Percentiles rank a stretch among this genome's conserved stretches.
Evolutionary conservation across 257 asterid genomes (phyloP).

Genomic region (Verbena officinalis): DNA sequence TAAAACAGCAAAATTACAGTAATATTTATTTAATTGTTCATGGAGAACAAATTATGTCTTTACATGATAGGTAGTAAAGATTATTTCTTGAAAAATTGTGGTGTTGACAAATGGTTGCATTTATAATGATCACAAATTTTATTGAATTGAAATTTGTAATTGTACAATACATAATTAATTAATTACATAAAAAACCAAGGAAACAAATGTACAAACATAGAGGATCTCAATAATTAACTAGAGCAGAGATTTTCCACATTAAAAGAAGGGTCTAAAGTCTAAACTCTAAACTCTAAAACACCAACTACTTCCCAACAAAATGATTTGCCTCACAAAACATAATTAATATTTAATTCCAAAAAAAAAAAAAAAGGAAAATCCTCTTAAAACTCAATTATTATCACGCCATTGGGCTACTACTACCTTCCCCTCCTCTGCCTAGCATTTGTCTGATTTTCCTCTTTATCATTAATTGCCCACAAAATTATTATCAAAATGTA

Average conservation of each 20-base stretch:
- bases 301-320: background rate
- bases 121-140: background rate
- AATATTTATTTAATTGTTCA: too few relatives aligned
- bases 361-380: background rate
- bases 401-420: background rate
- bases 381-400: conserved; percentile 14
- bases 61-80: too few relatives aligned
- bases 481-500: background rate
- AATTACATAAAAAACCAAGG: background rate
- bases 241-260: background rate
- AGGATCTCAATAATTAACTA: background rate
- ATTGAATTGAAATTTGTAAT: background rate
- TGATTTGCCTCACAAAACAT: background rate
- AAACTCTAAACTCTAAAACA: background rate
- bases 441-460: background rate
- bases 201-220: background rate
- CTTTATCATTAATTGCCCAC: background rate
- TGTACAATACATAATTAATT: background rate
- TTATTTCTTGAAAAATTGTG: background rate
- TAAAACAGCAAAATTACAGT: too few relatives aligned
- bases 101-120: background rate
- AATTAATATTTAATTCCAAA: background rate
- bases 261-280: background rate
- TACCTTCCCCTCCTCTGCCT: background rate
- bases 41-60: too few relatives aligned